Evolutionary conservation across 2,329 filamentous ascomycete genomes (phyloP).

Genomic region (Coccinonectria pachysandricola): DNA sequence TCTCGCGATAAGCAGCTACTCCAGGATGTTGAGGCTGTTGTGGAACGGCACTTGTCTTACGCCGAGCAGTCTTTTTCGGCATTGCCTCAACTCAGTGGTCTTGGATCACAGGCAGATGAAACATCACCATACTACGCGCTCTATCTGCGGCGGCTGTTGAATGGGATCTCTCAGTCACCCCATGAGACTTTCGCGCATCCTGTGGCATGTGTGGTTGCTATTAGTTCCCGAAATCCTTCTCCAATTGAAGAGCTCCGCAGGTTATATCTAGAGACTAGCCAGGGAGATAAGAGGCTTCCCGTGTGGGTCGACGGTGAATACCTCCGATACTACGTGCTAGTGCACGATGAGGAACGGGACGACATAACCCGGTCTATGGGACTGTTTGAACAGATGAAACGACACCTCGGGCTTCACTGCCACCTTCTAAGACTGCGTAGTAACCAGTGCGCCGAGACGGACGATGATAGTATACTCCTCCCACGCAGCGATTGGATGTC

Average conservation of each 20-base stretch:
- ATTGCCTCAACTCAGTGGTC: conserved; percentile 26
- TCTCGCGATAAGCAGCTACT: conserved; percentile 28
- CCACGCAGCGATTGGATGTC: conserved; percentile 84
- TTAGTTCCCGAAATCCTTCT: conserved; percentile 74
- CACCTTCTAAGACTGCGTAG: conserved; percentile 81
- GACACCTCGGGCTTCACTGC: conserved; percentile 93
- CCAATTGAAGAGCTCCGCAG: conserved; percentile 81
- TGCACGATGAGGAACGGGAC: conserved; percentile 92
- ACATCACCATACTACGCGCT: conserved; percentile 76
- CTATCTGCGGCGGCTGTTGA: conserved; percentile 75
- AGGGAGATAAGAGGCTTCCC: conserved; percentile 63
- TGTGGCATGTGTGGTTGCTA: conserved; percentile 87
- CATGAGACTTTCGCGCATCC: conserved; percentile 94
- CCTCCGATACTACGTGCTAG: conserved; percentile 87
- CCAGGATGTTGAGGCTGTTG: conserved; percentile 65
- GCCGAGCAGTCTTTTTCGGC: conserved; percentile 51
- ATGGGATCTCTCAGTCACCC: conserved; percentile 63
- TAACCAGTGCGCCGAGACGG: conserved; percentile 74
- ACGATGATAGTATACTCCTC: conserved; percentile 79
- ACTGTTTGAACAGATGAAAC: conserved; percentile 97
- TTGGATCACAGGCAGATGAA: conserved; percentile 35
- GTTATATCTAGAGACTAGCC: conserved; percentile 76
- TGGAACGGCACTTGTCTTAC: conserved; percentile 68
- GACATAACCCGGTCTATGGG: conserved; percentile 84
- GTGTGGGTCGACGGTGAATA: conserved; percentile 87